These are phyloP conservation scores for Gloeophyllum trabeum DNA, from an alignment of 768 basidiomycete species.

Conservation along the genomic window DNA sequence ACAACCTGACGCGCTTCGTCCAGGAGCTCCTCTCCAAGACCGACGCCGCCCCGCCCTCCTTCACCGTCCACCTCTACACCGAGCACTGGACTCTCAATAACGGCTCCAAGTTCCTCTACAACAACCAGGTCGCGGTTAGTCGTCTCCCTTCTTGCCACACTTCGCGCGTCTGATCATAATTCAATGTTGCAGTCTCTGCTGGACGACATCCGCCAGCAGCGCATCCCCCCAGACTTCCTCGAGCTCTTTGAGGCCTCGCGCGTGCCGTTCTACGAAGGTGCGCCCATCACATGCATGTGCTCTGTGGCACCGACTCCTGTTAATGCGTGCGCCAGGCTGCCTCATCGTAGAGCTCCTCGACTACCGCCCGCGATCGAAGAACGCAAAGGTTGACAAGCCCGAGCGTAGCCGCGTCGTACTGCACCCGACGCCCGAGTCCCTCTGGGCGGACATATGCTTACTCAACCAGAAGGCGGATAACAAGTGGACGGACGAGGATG, in stretches of 20 bases:
- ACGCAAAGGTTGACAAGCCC: conserved; percentile 45
- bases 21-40: conserved; percentile 51
- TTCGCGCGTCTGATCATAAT: conserved; percentile 2
- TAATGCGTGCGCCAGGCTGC: conserved; percentile 39
- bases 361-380: conserved; percentile 51
- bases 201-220: conserved; percentile 72
- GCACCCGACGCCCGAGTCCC: conserved; percentile 64
- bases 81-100: conserved; percentile 80
- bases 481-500: conserved; percentile 62
- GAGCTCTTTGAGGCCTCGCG: conserved; percentile 65
- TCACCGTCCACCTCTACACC: conserved; percentile 65
- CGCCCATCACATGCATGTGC: conserved; percentile 11
- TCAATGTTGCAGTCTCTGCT: conserved; percentile 50
- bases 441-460: conserved; percentile 71
- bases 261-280: conserved; percentile 80
- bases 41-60: conserved; percentile 52
- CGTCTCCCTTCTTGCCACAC: neutral
- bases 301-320: neutral
- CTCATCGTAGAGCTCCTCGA: conserved; percentile 80
- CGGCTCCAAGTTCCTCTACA: conserved; percentile 73
- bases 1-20: conserved; percentile 61
- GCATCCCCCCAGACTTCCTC: conserved; percentile 80
- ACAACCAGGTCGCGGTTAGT: conserved; percentile 57
- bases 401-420: conserved; percentile 63
- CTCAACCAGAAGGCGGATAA: conserved; percentile 45